Percentiles rank a stretch among this genome's conserved stretches.
These are phyloP conservation scores for Termitomyces sp. DNA, from an alignment of 768 basidiomycete genomes.

Conservation along the genomic window DNA sequence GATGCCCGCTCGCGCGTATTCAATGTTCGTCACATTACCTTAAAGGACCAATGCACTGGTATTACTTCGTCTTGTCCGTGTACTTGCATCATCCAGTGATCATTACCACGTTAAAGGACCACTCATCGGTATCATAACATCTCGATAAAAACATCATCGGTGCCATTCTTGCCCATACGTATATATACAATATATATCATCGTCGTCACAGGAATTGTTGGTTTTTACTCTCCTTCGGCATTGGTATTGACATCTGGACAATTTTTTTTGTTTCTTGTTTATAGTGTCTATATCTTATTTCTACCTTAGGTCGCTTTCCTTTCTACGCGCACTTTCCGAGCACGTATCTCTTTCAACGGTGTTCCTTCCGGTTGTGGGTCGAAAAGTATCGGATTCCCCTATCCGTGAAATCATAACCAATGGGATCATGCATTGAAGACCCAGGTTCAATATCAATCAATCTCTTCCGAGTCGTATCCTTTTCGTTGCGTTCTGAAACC, in stretches of 20 bases:
- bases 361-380: neutral
- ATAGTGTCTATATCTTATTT: neutral
- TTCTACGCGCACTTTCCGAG: neutral
- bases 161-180: neutral
- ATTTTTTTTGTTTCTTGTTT: neutral
- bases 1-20: neutral
- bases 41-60: slow-evolving; percentile 7
- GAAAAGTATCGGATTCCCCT: too few species aligned
- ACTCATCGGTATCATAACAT: neutral
- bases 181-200: neutral
- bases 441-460: too few species aligned
- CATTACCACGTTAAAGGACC: neutral
- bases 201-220: neutral
- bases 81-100: neutral
- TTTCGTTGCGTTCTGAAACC: too few species aligned
- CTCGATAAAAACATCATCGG: neutral
- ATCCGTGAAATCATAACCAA: too few species aligned
- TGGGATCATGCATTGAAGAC: too few species aligned
- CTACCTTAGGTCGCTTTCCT: neutral
- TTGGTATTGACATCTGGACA: neutral
- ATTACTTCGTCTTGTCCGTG: neutral
- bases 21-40: slow-evolving; percentile 2
- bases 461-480: too few species aligned
- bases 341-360: neutral
- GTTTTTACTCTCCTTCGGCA: neutral